Percentiles rank a stretch among this genome's conserved stretches.
These are phyloP conservation scores for Trypanosoma vivax DNA, from an alignment of 208 protist genomes.

Conservation along the genomic window DNA sequence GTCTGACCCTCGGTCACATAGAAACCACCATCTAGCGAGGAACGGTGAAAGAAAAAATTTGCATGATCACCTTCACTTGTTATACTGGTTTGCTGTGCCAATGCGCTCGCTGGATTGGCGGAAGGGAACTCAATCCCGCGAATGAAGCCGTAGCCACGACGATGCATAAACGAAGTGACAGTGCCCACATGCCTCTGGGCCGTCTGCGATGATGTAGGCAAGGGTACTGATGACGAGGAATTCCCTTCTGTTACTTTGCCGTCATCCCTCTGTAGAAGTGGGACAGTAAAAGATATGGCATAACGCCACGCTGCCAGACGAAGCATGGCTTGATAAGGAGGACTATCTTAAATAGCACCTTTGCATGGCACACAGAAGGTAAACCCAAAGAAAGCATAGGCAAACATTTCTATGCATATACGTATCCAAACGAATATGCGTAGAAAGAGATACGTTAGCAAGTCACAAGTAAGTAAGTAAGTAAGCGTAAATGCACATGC, in stretches of 20 bases:
- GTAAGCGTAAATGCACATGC: too few species aligned
- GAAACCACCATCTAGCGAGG: conserved; percentile 47
- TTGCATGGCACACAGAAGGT: too few species aligned
- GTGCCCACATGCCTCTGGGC: conserved; percentile 31
- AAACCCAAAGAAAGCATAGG: too few species aligned
- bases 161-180: conserved; percentile 73
- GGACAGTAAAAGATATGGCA: background rate
- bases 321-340: too few species aligned
- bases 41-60: conserved; percentile 64
- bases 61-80: background rate
- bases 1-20: conserved; percentile 69
- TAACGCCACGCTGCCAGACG: conserved; percentile 5
- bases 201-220: background rate
- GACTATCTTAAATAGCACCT: too few species aligned
- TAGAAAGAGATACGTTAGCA: too few species aligned
- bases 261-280: conserved; percentile 3
- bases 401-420: too few species aligned
- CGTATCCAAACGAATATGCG: too few species aligned
- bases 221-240: too few species aligned
- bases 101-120: background rate
- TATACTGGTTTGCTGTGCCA: too few species aligned
- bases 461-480: too few species aligned
- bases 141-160: conserved; percentile 82
- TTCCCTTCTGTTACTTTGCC: background rate
- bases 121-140: conserved; percentile 34